phyloP scores from a whole-genome alignment of 441 rosid genomes.

The Jatropha multifida region DNA sequence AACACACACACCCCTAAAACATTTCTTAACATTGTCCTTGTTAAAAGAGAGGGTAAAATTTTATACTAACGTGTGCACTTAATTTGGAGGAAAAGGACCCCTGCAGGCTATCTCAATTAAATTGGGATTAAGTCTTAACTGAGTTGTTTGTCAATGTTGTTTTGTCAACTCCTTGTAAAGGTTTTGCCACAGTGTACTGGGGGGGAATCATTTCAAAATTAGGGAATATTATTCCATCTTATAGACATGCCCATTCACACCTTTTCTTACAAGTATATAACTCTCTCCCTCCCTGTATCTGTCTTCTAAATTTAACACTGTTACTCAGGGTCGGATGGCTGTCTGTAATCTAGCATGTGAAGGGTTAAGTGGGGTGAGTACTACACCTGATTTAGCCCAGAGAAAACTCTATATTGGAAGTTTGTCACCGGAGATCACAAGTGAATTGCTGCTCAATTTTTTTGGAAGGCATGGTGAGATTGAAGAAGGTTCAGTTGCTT shows the following conservation, averaged over 20 bases:
- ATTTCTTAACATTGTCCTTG: neutral
- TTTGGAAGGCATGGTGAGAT: constrained; percentile 58
- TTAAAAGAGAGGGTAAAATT: neutral
- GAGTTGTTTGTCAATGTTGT: neutral
- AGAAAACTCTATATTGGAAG: constrained; percentile 68
- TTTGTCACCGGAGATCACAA: constrained; percentile 56
- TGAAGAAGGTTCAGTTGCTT: constrained; percentile 69
- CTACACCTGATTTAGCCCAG: constrained; percentile 47
- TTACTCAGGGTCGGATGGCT: constrained; percentile 54
- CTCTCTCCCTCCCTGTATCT: neutral
- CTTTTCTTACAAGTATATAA: neutral
- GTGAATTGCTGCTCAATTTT: constrained; percentile 48
- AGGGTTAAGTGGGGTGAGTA: constrained; percentile 48
- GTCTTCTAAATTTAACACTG: neutral
- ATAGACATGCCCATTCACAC: neutral
- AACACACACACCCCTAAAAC: neutral
- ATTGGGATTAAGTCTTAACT: neutral
- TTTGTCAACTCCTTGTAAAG: neutral
- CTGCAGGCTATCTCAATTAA: neutral
- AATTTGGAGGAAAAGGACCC: neutral
- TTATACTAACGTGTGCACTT: neutral
- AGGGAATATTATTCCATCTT: neutral
- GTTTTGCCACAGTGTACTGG: neutral
- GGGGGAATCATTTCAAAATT: neutral
- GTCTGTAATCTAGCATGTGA: constrained; percentile 63